Percentiles rank a stretch among this genome's conserved stretches.
Evolutionary conservation across 257 asterid genomes (phyloP).

Genomic region (Przewalskia tangutica): DNA sequence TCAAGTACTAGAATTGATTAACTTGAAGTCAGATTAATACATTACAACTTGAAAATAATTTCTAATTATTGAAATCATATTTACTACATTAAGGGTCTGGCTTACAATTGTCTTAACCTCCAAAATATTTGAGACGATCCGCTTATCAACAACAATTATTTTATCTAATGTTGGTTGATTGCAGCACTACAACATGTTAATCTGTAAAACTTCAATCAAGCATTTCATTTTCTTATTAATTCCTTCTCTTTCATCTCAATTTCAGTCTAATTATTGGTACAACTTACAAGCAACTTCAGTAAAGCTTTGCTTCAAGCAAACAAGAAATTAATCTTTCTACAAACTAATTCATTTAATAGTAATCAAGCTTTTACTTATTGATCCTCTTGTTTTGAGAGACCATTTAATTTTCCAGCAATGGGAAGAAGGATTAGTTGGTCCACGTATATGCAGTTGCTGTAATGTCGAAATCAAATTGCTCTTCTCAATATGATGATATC

Average conservation of each 20-base stretch:
- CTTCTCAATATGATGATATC: conserved; percentile 56
- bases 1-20: too few species aligned
- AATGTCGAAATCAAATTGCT: conserved; percentile 52
- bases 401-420: not conserved
- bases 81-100: too few species aligned
- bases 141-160: not conserved
- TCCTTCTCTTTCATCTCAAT: not conserved
- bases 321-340: not conserved
- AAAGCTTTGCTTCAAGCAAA: not conserved
- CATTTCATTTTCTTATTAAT: not conserved
- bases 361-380: not conserved
- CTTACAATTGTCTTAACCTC: too few species aligned
- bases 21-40: too few species aligned
- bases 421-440: conserved; percentile 15
- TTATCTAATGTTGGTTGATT: not conserved
- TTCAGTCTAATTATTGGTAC: not conserved
- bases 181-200: not conserved
- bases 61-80: too few species aligned
- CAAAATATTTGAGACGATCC: too few species aligned
- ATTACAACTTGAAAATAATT: too few species aligned
- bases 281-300: not conserved
- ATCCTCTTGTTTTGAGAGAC: not conserved
- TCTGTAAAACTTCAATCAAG: not conserved
- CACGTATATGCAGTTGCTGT: conserved; percentile 51
- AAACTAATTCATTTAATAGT: not conserved